Base-by-base conservation (phyloP, 2,329 filamentous ascomycete species). In the Rugonectria rugulosa region DNA sequence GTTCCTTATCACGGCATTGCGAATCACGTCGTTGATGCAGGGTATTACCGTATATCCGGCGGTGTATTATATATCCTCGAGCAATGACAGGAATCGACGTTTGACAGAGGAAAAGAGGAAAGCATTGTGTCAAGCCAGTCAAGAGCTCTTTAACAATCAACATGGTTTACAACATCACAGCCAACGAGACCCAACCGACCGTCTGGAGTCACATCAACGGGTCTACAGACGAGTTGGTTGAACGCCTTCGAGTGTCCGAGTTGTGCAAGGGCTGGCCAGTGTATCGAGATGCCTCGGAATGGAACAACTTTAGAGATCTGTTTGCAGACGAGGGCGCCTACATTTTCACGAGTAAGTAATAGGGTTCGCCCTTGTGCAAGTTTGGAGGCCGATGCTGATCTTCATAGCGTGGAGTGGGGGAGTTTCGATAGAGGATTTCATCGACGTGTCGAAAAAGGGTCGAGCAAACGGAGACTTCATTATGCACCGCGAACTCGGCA, bases 211-310 rank as follows among this genome's bases (percentile, higher is more conserved):
- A 42, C 47, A 43, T 77, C 66, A 81, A 81, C 63, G 80, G 80
- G 47, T 63, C 68, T 8, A 43, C 60, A 3, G 59, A 64, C 21
- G 74, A 80, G 32, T 65, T 80, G 4, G 71, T 81, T 12, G 73
- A 79, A 55, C 75, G 80, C 19, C 67, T 80, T 19, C 73, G 73
- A 51, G 73, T 83, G 7, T 73, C 78, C 1, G 79, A 82, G 67
- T 69, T 83, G n/a, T 81, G 79, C 71, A 81, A 80, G 63, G 80
- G 79, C 38, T 82, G 80, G 80, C 79, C 80, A 2, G 76, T 82
- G 31, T 82, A 82, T 66, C 76, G 79, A 26, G 80, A 82, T 56
- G 75, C 79, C 10, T 81, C 79, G 2, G 80, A 83, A 64, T 82
- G 80, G 79, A 73, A 75, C 67, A 81, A 82, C 71, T 82, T 79